Conservation (phyloP, 2,329 filamentous ascomycete genomes). For the Penicillium palitans region DNA sequence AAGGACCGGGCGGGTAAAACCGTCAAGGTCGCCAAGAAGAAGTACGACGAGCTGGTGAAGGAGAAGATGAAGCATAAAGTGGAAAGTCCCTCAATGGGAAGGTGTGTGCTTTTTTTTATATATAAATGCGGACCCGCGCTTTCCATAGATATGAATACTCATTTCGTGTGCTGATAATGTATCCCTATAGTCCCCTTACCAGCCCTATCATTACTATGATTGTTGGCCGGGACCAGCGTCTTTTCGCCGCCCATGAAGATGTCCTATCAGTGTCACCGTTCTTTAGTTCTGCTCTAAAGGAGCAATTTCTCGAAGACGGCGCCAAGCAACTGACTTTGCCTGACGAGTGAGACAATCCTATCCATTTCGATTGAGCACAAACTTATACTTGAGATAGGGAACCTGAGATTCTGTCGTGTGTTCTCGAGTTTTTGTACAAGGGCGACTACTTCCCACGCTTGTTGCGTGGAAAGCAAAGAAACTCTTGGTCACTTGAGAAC, state of each 20-base stretch:
- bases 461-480: constrained; percentile 79
- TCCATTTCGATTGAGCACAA: background rate
- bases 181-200: constrained; percentile 49
- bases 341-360: constrained; percentile 52
- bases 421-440: constrained; percentile 97
- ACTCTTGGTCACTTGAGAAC: constrained; percentile 89
- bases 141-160: background rate
- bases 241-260: constrained; percentile 95
- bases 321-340: constrained; percentile 76
- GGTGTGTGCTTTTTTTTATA: constrained; percentile 34
- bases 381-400: constrained; percentile 56
- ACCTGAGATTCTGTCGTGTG: constrained; percentile 87
- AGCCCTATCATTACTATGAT: constrained; percentile 82
- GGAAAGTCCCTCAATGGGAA: constrained; percentile 58
- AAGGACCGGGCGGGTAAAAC: constrained; percentile 87
- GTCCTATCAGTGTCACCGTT: constrained; percentile 83
- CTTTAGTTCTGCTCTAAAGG: constrained; percentile 71
- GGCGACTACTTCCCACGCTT: constrained; percentile 92
- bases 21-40: constrained; percentile 74
- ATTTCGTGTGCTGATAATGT: constrained; percentile 19
- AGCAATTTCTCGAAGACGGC: constrained; percentile 68
- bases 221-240: constrained; percentile 78
- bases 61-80: constrained; percentile 85
- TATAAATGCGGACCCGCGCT: background rate
- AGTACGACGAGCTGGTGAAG: constrained; percentile 75